Evolutionary conservation across 2,329 filamentous ascomycete genomes (phyloP).

Genomic region (Diaporthe sp.): DNA sequence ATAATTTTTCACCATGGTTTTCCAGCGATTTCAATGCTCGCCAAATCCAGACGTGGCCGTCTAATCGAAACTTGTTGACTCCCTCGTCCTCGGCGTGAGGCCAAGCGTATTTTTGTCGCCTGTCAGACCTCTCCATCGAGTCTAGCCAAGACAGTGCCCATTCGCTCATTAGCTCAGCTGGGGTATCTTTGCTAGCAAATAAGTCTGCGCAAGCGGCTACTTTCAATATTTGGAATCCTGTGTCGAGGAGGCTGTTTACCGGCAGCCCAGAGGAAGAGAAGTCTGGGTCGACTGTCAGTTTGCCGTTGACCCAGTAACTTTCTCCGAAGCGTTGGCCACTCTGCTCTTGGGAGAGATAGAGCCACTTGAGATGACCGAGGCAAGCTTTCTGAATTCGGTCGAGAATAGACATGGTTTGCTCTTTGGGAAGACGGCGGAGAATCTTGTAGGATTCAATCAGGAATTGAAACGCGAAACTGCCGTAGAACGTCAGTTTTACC

Average conservation of each 20-base stretch:
- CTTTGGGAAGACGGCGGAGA: background rate
- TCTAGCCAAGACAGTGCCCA: background rate
- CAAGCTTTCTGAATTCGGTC: background rate
- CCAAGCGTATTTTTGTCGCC: constrained; percentile 28
- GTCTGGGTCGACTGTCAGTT: background rate
- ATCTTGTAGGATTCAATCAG: background rate
- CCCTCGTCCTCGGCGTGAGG: background rate
- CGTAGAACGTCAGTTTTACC: background rate
- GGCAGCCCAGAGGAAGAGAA: background rate
- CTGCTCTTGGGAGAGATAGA: background rate
- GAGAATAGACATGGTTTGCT: background rate
- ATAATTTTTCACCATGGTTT: background rate
- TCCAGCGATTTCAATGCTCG: background rate
- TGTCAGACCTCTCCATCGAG: background rate
- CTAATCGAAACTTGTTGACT: background rate
- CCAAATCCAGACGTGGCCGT: background rate
- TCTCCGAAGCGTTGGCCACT: background rate
- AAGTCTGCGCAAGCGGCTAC: background rate
- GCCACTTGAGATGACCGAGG: constrained; percentile 9
- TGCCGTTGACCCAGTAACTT: background rate
- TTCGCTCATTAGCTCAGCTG: background rate
- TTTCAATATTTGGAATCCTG: constrained; percentile 5
- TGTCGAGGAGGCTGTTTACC: background rate
- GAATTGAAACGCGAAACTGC: constrained; percentile 20
- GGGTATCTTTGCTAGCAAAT: too few species aligned